A percentile compares a stretch with the other conserved stretches of the same genome.
These are phyloP conservation scores for Lachancea meyersii DNA, from an alignment of 805 yeast genomes.

Conservation along the genomic window DNA sequence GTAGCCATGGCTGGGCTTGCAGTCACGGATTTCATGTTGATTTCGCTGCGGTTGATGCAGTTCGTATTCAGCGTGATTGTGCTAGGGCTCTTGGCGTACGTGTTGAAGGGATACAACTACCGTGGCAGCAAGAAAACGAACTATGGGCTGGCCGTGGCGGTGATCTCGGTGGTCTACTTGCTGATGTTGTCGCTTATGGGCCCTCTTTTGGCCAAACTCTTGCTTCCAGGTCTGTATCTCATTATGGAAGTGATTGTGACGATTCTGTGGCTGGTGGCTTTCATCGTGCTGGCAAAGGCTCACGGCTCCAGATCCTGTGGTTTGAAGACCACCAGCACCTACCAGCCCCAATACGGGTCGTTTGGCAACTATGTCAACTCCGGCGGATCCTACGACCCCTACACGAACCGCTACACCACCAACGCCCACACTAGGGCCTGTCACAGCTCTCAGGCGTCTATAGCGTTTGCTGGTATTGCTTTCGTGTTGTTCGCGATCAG, in stretches of 20 bases:
- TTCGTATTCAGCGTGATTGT: conserved; percentile 27
- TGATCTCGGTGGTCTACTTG: conserved; percentile 28
- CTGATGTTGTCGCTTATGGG: conserved; percentile 16
- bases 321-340: conserved; percentile 11
- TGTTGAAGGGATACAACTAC: conserved; percentile 5
- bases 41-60: conserved; percentile 15
- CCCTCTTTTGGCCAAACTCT: conserved; percentile 24
- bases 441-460: conserved; percentile 27
- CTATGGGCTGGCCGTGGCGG: conserved; percentile 28
- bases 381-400: conserved; percentile 18
- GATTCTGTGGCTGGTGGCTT: conserved; percentile 32
- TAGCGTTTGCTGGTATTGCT: conserved; percentile 31
- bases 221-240: conserved; percentile 27
- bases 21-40: conserved; percentile 3
- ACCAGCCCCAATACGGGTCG: conserved; percentile 16
- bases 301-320: conserved; percentile 30
- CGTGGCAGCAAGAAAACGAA: conserved; percentile 30
- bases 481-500: conserved; percentile 27
- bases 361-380: conserved; percentile 1
- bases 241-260: conserved; percentile 11
- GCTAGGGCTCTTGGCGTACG: conserved; percentile 24
- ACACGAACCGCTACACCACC: conserved; percentile 9
- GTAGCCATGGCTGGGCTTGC: conserved; percentile 2
- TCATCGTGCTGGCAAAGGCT: conserved; percentile 31
- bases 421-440: conserved; percentile 20